Evolutionary conservation across 441 rosid species (phyloP).

Genomic region (Omphalea diandra): DNA sequence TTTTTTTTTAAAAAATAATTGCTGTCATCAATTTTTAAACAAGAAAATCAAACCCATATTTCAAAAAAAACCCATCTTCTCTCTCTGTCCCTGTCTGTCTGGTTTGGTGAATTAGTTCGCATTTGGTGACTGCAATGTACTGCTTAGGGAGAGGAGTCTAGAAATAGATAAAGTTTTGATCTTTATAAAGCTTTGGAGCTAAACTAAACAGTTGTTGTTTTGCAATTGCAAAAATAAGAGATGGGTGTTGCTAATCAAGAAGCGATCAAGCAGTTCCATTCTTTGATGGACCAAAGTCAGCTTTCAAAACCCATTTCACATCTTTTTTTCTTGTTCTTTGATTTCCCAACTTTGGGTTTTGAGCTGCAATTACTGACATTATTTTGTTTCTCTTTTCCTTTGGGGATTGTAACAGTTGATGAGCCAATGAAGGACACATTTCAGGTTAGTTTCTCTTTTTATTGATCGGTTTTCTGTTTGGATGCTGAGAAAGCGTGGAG

Average conservation of each 20-base stretch:
- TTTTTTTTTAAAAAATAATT: neutral
- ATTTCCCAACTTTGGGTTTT: neutral
- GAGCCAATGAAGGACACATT: conserved; percentile 62
- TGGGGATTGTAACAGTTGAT: conserved; percentile 55
- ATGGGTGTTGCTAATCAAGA: conserved; percentile 63
- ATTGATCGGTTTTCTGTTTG: conserved; percentile 22
- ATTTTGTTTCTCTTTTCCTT: neutral
- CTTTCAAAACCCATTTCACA: conserved; percentile 18
- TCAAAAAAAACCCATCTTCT: conserved; percentile 4
- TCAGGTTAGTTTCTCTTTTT: conserved; percentile 62
- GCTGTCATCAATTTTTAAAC: neutral
- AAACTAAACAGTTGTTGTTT: conserved; percentile 1
- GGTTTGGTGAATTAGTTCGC: conserved; percentile 10
- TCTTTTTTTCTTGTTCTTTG: conserved; percentile 17
- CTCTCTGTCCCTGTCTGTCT: neutral
- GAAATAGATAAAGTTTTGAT: conserved; percentile 10
- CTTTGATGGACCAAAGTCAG: conserved; percentile 72
- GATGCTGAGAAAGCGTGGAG: no score
- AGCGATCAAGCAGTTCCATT: conserved; percentile 64
- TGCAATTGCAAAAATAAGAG: conserved; percentile 17
- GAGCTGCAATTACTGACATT: conserved; percentile 15
- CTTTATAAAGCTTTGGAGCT: conserved; percentile 10
- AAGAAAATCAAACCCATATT: conserved; percentile 16
- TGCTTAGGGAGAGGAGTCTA: neutral
- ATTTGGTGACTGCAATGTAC: conserved; percentile 10